A percentile compares a stretch with the other conserved stretches of the same genome.
phyloP scores from a whole-genome alignment of 192 early-diverging fungal species.

The Coemansia sp. region DNA sequence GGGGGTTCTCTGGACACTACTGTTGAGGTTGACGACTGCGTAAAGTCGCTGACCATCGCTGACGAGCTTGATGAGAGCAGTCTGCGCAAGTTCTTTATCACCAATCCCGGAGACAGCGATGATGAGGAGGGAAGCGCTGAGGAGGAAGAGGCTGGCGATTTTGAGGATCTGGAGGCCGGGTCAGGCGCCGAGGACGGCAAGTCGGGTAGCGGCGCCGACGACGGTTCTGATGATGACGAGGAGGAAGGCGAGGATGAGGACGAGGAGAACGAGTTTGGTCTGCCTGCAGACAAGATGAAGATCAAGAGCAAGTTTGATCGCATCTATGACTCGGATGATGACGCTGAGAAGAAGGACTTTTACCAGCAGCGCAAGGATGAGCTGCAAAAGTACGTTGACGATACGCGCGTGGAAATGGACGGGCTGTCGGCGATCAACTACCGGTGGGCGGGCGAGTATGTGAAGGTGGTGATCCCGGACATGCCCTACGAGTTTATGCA shows the following conservation, averaged over 20 bases:
- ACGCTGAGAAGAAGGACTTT: constrained; percentile 68
- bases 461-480: constrained; percentile 82
- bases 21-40: constrained; percentile 38
- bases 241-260: constrained; percentile 55
- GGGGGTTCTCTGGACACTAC: constrained; percentile 37
- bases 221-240: constrained; percentile 48
- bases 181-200: constrained; percentile 50
- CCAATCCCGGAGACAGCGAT: constrained; percentile 30
- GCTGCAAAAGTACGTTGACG: constrained; percentile 74
- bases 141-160: constrained; percentile 43
- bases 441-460: constrained; percentile 88
- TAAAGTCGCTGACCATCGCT: constrained; percentile 29
- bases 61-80: constrained; percentile 30
- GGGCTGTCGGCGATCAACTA: constrained; percentile 86
- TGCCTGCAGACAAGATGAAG: constrained; percentile 75
- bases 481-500: constrained; percentile 95
- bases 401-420: constrained; percentile 86
- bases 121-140: constrained; percentile 29
- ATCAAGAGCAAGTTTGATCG: constrained; percentile 94
- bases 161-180: constrained; percentile 24
- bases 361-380: constrained; percentile 89
- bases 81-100: constrained; percentile 39
- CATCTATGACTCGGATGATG: constrained; percentile 75
- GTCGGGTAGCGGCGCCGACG: constrained; percentile 6
- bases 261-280: constrained; percentile 56